A percentile compares a stretch with the other conserved stretches of the same genome.
These are phyloP conservation scores for Eimeria brunetti DNA, from an alignment of 169 alveolate species.

Conservation along the genomic window DNA sequence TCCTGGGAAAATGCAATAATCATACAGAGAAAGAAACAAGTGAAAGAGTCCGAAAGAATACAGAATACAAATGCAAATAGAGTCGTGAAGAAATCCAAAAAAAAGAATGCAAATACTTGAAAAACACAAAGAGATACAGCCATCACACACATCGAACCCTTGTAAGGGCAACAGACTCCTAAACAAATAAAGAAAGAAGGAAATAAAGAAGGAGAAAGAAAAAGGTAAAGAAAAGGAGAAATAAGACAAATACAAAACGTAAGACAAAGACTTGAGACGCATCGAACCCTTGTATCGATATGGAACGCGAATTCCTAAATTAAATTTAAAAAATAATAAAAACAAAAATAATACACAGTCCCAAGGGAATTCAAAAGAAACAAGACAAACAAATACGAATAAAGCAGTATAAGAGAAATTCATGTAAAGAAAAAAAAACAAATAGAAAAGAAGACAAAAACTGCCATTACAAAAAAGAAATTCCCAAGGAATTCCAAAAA, in stretches of 20 bases:
- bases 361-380: neutral
- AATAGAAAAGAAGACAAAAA: too few species aligned
- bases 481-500: too few species aligned
- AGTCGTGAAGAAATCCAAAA: neutral
- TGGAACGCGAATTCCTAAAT: conserved; percentile 84
- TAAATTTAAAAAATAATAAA: neutral
- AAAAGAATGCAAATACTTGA: neutral
- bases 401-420: neutral
- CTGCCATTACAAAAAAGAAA: too few species aligned
- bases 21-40: conserved; percentile 82
- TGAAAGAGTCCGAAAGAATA: conserved; percentile 56
- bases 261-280: conserved; percentile 86
- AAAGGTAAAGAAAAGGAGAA: too few species aligned
- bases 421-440: too few species aligned
- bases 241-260: too few species aligned
- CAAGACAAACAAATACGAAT: neutral
- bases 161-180: conserved; percentile 85
- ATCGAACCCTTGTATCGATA: conserved; percentile 86
- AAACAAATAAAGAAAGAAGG: conserved; percentile 79
- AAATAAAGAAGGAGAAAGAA: conserved; percentile 82
- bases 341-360: neutral
- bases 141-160: too few species aligned
- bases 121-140: neutral
- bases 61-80: neutral
- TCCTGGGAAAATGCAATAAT: conserved; percentile 58